Conservation (phyloP, 768 basidiomycete species). For the Clitopilus passeckerianus region DNA sequence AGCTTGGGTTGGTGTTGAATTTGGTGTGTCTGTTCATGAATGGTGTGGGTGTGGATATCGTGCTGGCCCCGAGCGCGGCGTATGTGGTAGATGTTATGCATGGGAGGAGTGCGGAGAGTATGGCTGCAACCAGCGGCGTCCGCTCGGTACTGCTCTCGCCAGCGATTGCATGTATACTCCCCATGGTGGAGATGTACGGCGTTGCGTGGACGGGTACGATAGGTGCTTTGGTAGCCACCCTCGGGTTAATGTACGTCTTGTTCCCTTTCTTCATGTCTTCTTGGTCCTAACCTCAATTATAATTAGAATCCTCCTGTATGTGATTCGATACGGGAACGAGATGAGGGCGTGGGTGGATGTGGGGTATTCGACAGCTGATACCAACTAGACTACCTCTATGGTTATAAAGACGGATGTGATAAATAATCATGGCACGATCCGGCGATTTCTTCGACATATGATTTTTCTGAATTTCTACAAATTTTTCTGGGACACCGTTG, state of each 20-base stretch:
- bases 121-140: constrained; percentile 50
- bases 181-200: constrained; percentile 49
- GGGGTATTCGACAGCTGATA: constrained; percentile 42
- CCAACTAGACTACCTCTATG: constrained; percentile 19
- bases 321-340: constrained; percentile 50
- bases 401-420: background rate
- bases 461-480: too few species aligned
- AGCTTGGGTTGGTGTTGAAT: constrained; percentile 42
- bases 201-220: constrained; percentile 43
- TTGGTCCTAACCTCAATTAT: background rate
- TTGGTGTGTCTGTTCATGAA: constrained; percentile 58
- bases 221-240: constrained; percentile 39
- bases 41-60: constrained; percentile 60
- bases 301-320: constrained; percentile 43
- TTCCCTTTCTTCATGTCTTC: background rate
- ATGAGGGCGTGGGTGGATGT: constrained; percentile 56
- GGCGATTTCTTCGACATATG: too few species aligned
- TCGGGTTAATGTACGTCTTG: constrained; percentile 47
- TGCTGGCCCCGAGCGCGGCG: constrained; percentile 48
- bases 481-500: too few species aligned
- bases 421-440: too few species aligned
- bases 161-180: constrained; percentile 42
- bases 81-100: constrained; percentile 62
- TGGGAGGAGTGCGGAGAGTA: constrained; percentile 55
- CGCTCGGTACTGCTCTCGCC: constrained; percentile 39